Base-by-base conservation (phyloP, 306 rosid genomes). In the Hylodesmum podocarpum region DNA sequence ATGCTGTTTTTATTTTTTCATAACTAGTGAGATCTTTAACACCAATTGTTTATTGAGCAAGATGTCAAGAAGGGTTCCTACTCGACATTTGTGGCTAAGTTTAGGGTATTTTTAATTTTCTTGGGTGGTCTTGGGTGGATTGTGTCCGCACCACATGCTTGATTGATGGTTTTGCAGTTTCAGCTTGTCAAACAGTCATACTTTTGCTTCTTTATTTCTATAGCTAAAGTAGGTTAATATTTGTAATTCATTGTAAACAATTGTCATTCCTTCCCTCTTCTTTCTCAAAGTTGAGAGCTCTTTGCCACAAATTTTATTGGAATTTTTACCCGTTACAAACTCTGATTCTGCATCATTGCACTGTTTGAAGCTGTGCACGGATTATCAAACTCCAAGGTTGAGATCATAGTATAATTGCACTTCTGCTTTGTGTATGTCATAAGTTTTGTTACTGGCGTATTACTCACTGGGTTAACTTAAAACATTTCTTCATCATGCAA, bases 41-140 rank as follows among this genome's bases (percentile, higher is more conserved):
- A 10, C 72, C 34, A 1, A 21, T 8, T 14, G 19, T 53, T 75
- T 51, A 34, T 49, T 5, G 12, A 58, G 43, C 9, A 24, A 31
- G 22, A 44, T 54, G 58, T 77, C 3, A 24, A 54, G 25, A 77
- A 25, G 53, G 65, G 63, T 71, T 82, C 29, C 9, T 16, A 25
- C 16, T 4, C 50, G 55, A 28, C 2, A 33, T 40, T 81, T 49
- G 27, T 43, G 75, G 75, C 5, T 51, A 51, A 27, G 25, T 50
- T 75, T 70, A 16, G 24, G 57, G 31, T 8, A 58, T 36, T 47
- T 55, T 27, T 27, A 57, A 25, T 57, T 57, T 70, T 55, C 5
- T 34, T 11, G 28, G 37, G n/a, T 29, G 39, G 16, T 82, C 33
- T 76, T 63, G 9, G 2, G 2, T 15, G 33, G 67, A 7, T 72